Evolutionary conservation across 2,329 filamentous ascomycete species (phyloP).

Genomic region (Hymenoscyphus scutula): DNA sequence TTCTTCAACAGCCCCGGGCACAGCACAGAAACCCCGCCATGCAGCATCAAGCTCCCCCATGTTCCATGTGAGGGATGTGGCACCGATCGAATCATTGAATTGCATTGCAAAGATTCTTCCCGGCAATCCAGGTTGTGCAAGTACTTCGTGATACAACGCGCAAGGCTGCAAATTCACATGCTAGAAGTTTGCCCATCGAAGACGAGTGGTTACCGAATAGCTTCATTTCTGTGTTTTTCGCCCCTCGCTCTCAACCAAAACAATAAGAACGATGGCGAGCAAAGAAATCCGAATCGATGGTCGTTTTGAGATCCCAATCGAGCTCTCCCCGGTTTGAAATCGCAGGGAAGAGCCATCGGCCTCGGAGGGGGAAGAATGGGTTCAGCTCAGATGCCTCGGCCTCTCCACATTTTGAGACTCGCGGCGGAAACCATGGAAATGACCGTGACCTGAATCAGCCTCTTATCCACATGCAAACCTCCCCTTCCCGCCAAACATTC

Average conservation of each 20-base stretch:
- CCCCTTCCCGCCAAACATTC: not conserved
- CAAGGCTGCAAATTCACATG: too few species aligned
- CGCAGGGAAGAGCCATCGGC: not conserved
- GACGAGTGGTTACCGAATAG: not conserved
- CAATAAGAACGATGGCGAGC: not conserved
- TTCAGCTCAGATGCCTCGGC: too few species aligned
- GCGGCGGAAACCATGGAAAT: not conserved
- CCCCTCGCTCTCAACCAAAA: not conserved
- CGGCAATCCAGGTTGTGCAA: too few species aligned
- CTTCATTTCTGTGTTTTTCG: not conserved
- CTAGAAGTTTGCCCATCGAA: not conserved
- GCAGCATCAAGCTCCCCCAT: not conserved
- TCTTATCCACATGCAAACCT: not conserved
- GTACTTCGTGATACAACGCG: not conserved
- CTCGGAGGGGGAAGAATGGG: too few species aligned
- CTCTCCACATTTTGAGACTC: not conserved
- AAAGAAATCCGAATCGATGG: not conserved
- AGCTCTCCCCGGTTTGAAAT: not conserved
- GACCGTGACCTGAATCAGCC: conserved; percentile 2
- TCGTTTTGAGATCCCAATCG: not conserved
- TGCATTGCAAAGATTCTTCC: not conserved
- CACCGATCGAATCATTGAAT: too few species aligned
- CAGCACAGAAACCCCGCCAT: not conserved
- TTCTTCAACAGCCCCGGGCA: not conserved
- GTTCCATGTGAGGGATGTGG: not conserved